Percentiles rank a stretch among this genome's conserved stretches.
phyloP scores from a whole-genome alignment of 352 stramenopile species.

The Phytopythium delawarense region DNA sequence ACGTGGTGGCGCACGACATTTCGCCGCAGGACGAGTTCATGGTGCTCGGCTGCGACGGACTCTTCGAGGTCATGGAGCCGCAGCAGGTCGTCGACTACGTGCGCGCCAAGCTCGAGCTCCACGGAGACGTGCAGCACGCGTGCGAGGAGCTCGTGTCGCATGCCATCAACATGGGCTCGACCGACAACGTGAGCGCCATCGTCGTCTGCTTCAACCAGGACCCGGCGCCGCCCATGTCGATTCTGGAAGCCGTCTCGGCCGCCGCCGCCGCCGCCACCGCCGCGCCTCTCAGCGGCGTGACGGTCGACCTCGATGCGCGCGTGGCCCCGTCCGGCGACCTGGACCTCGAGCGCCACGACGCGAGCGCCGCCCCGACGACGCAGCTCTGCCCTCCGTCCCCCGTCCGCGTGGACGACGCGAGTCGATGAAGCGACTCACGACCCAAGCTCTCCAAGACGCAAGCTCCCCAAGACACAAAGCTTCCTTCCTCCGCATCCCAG shows the following conservation, averaged over 20 bases:
- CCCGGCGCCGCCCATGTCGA: constrained; percentile 21
- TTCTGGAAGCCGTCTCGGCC: constrained; percentile 30
- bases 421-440: not conserved
- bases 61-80: constrained; percentile 83
- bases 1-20: constrained; percentile 56
- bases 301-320: constrained; percentile 6
- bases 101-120: constrained; percentile 54
- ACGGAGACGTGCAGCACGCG: constrained; percentile 72
- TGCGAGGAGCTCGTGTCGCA: constrained; percentile 81
- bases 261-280: constrained; percentile 13
- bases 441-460: not conserved
- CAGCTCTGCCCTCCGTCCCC: constrained; percentile 4
- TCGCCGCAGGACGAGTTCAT: constrained; percentile 71
- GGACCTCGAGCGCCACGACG: not conserved
- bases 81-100: constrained; percentile 85
- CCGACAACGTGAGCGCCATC: constrained; percentile 81
- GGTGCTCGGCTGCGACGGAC: constrained; percentile 76
- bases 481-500: not conserved
- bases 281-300: constrained; percentile 6
- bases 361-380: not conserved
- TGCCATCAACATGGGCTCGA: constrained; percentile 74
- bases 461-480: not conserved
- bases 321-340: constrained; percentile 9
- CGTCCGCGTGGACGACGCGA: not conserved
- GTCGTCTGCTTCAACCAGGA: constrained; percentile 78